These are phyloP conservation scores for Macrolepiota fuliginosa DNA, from an alignment of 768 basidiomycete species.

Conservation along the genomic window DNA sequence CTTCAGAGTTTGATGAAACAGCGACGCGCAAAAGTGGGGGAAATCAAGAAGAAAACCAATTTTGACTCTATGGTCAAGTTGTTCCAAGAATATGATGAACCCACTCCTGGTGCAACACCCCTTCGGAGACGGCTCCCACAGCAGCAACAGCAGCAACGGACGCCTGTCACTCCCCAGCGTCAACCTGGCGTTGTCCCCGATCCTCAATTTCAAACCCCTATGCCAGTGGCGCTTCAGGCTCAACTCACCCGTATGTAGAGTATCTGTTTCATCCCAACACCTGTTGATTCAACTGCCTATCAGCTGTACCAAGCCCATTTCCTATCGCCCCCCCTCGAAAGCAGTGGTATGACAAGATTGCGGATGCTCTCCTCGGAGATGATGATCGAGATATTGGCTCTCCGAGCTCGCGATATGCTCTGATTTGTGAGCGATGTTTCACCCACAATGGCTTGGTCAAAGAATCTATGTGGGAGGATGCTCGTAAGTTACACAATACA, in stretches of 20 bases:
- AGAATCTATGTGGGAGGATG: constrained; percentile 76
- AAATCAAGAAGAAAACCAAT: constrained; percentile 97
- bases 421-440: constrained; percentile 88
- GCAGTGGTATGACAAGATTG: constrained; percentile 85
- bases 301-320: constrained; percentile 27
- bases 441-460: constrained; percentile 86
- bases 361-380: constrained; percentile 83
- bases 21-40: constrained; percentile 85
- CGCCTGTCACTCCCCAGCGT: constrained; percentile 31
- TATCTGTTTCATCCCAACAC: not conserved
- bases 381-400: constrained; percentile 49
- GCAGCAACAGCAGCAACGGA: constrained; percentile 22
- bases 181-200: constrained; percentile 21
- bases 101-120: constrained; percentile 35
- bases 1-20: constrained; percentile 70
- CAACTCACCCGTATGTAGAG: constrained; percentile 25
- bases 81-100: constrained; percentile 85
- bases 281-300: constrained; percentile 11
- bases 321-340: constrained; percentile 54
- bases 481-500: constrained; percentile 53
- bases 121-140: constrained; percentile 39
- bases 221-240: constrained; percentile 21
- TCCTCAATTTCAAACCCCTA: constrained; percentile 23
- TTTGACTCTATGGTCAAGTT: constrained; percentile 91
- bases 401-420: constrained; percentile 63